These are phyloP conservation scores for Papilionanthe hybrid DNA, from an alignment of 116 monocot genomes.

Conservation along the genomic window DNA sequence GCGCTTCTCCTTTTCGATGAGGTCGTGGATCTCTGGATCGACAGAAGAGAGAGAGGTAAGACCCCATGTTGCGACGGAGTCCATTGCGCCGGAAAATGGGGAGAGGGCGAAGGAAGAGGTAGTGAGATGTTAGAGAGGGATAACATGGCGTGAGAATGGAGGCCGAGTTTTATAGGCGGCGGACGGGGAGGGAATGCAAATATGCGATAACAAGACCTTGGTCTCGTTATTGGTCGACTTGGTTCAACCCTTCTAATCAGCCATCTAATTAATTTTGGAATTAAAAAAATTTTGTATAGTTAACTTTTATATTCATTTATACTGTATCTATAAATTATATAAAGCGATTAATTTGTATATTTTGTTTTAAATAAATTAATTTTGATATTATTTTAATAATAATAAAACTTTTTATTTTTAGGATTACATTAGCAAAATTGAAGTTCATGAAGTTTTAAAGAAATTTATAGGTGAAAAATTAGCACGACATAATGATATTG, in stretches of 20 bases:
- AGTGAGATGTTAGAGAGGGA: slow-evolving; percentile 4
- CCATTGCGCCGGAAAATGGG: slow-evolving; percentile 17
- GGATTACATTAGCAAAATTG: too few species aligned
- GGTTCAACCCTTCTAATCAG: neutral
- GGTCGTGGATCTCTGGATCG: slow-evolving; percentile 58
- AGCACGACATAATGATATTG: too few species aligned
- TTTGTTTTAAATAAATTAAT: too few species aligned
- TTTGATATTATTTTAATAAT: too few species aligned
- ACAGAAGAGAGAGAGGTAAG: slow-evolving; percentile 32
- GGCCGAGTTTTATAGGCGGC: slow-evolving; percentile 9
- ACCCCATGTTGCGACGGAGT: slow-evolving; percentile 34
- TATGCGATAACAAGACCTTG: neutral
- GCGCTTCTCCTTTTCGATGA: slow-evolving; percentile 78
- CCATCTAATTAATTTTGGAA: too few species aligned
- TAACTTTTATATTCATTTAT: too few species aligned
- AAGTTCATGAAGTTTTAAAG: too few species aligned
- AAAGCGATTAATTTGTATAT: too few species aligned
- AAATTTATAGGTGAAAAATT: too few species aligned
- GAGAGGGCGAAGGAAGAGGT: neutral
- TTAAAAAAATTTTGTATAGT: too few species aligned
- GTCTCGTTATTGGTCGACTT: neutral
- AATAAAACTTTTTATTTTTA: too few species aligned
- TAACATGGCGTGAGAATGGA: neutral
- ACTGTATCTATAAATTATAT: too few species aligned
- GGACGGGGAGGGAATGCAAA: neutral